Percentiles rank a stretch among this genome's conserved stretches.
Conservation (phyloP, 2,329 filamentous ascomycete genomes). For the Clarireedia hainanense region DNA sequence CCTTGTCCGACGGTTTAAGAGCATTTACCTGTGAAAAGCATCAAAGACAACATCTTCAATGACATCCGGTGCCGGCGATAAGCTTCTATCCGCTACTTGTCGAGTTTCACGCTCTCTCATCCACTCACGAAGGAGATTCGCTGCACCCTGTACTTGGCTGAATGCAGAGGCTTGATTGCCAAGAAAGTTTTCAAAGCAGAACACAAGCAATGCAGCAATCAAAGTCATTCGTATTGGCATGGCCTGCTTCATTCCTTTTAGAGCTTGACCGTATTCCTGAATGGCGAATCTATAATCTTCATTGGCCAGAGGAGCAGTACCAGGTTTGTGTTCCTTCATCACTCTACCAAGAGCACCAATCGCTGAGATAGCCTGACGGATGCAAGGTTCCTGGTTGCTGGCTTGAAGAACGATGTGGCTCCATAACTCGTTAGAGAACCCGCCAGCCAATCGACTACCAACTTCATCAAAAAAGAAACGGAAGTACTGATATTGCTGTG, state of each 20-base stretch:
- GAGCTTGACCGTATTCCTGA: constrained; percentile 4
- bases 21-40: background rate
- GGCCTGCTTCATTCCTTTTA: background rate
- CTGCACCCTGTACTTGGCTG: constrained; percentile 1
- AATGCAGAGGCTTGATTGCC: background rate
- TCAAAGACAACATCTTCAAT: constrained; percentile 4
- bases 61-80: constrained; percentile 5
- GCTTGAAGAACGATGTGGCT: background rate
- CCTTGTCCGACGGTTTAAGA: background rate
- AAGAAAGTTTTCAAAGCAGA: constrained; percentile 4
- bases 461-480: constrained; percentile 6
- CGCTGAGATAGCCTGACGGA: constrained; percentile 4
- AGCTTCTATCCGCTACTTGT: background rate
- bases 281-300: constrained; percentile 6
- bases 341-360: constrained; percentile 5
- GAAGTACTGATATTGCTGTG: background rate
- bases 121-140: constrained; percentile 3
- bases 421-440: constrained; percentile 3
- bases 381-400: background rate
- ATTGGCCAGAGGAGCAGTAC: background rate
- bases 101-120: constrained; percentile 3
- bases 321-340: background rate
- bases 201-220: background rate
- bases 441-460: background rate
- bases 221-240: constrained; percentile 1